phyloP scores from a whole-genome alignment of 768 basidiomycete genomes.

The Tulasnella sp. region DNA sequence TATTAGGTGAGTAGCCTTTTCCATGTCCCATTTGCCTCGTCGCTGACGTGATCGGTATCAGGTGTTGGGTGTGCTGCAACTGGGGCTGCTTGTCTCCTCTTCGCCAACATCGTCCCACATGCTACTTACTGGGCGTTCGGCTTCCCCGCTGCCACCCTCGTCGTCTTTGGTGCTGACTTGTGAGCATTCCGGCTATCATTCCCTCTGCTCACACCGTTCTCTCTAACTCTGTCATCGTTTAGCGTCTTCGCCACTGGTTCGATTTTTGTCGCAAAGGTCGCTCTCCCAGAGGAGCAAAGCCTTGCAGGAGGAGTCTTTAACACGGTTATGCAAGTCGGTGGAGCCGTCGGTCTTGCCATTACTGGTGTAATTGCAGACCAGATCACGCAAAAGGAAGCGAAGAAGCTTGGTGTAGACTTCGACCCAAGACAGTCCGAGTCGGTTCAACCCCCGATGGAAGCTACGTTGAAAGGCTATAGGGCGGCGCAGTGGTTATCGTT shows the following conservation, averaged over 20 bases:
- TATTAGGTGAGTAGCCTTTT: conserved; percentile 48
- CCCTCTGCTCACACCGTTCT: neutral
- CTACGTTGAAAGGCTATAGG: conserved; percentile 52
- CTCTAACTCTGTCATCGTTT: neutral
- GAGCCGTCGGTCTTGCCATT: conserved; percentile 62
- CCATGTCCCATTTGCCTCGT: neutral
- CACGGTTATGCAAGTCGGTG: conserved; percentile 64
- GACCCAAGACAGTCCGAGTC: conserved; percentile 33
- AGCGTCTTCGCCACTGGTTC: conserved; percentile 64
- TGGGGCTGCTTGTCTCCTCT: conserved; percentile 54
- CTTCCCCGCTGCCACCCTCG: conserved; percentile 61
- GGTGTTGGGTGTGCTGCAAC: conserved; percentile 58
- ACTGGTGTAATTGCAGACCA: conserved; percentile 67
- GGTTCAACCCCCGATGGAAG: conserved; percentile 35
- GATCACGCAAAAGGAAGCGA: conserved; percentile 40
- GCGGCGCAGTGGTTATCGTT: conserved; percentile 63
- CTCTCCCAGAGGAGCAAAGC: conserved; percentile 65
- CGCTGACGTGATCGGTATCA: conserved; percentile 32
- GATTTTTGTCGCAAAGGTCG: conserved; percentile 66
- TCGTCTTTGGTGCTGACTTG: conserved; percentile 75
- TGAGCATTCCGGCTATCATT: conserved; percentile 9
- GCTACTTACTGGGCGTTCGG: conserved; percentile 69
- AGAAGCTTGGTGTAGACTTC: conserved; percentile 36
- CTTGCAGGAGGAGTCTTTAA: conserved; percentile 72
- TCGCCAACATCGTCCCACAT: conserved; percentile 58